Percentiles rank a stretch among this genome's conserved stretches.
Conservation (phyloP, 805 yeast genomes). For the Trichomonascus vanleenenianus region DNA sequence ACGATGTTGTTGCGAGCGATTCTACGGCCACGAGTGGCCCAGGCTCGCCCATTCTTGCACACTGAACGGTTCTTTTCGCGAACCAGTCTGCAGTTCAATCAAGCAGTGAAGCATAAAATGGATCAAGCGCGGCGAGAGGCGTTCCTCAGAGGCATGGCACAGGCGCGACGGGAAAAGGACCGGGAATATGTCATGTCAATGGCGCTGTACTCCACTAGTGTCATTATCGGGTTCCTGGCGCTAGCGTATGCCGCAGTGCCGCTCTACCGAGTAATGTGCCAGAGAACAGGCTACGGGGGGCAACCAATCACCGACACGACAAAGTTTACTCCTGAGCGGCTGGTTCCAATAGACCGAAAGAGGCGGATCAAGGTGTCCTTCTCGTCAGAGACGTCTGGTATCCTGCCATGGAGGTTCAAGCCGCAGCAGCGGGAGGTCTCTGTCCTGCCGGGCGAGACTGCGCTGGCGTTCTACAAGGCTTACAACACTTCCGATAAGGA, state of each 20-base stretch:
- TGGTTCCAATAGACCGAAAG: conserved; percentile 80
- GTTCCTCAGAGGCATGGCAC: conserved; percentile 15
- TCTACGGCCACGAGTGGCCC: background rate
- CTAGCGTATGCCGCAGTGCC: conserved; percentile 90
- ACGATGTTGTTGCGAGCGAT: background rate
- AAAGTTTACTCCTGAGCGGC: conserved; percentile 76
- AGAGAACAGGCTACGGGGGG: conserved; percentile 95
- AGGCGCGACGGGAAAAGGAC: conserved; percentile 10
- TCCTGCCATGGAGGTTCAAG: conserved; percentile 88
- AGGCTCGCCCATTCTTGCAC: background rate
- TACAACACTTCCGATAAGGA: conserved; percentile 79
- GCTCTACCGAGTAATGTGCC: conserved; percentile 81
- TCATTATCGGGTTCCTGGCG: conserved; percentile 63
- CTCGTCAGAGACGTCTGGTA: conserved; percentile 84
- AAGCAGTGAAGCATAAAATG: background rate
- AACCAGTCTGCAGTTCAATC: background rate
- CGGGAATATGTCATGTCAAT: conserved; percentile 8
- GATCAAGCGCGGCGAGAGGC: conserved; percentile 15
- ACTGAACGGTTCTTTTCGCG: background rate
- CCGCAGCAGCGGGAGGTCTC: conserved; percentile 93
- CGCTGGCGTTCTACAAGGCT: conserved; percentile 91
- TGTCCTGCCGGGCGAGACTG: conserved; percentile 95
- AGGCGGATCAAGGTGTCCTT: conserved; percentile 77
- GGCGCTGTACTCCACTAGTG: conserved; percentile 19
- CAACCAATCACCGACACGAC: conserved; percentile 81